Conservation (phyloP, 768 basidiomycete species). For the Trametes villosa region DNA sequence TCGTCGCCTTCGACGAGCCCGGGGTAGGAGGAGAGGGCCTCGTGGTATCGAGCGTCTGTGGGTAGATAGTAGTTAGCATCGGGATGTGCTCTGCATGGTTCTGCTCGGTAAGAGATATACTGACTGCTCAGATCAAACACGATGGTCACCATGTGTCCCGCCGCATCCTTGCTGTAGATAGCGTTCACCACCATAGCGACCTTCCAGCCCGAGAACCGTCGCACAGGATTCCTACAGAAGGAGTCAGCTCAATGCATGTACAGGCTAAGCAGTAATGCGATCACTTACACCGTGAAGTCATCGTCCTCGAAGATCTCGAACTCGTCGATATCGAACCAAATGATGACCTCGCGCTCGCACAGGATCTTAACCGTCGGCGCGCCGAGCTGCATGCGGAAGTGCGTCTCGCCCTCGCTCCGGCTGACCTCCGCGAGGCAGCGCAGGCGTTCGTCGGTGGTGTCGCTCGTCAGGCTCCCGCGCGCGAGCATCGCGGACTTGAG, state of each 20-base stretch:
- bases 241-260: not conserved
- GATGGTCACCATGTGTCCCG: slow-evolving; percentile 27
- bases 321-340: slow-evolving; percentile 33
- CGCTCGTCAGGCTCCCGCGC: slow-evolving; percentile 5
- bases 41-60: slow-evolving; percentile 8
- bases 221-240: not conserved
- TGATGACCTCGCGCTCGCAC: slow-evolving; percentile 34
- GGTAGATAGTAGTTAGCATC: too few species aligned
- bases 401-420: slow-evolving; percentile 16
- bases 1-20: slow-evolving; percentile 25
- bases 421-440: slow-evolving; percentile 32
- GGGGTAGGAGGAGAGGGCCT: slow-evolving; percentile 11
- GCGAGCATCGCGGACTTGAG: slow-evolving; percentile 32
- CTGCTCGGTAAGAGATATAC: not conserved
- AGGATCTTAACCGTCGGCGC: slow-evolving; percentile 32
- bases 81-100: too few species aligned
- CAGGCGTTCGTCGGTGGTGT: slow-evolving; percentile 14
- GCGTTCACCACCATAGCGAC: slow-evolving; percentile 34
- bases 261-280: not conserved
- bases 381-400: slow-evolving; percentile 34
- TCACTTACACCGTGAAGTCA: slow-evolving; percentile 23
- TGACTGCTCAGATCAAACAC: slow-evolving; percentile 32
- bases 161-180: slow-evolving; percentile 23
- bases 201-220: slow-evolving; percentile 26
- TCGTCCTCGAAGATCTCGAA: slow-evolving; percentile 26